phyloP scores from a whole-genome alignment of 352 stramenopile genomes.

The Phytophthora cactorum region DNA sequence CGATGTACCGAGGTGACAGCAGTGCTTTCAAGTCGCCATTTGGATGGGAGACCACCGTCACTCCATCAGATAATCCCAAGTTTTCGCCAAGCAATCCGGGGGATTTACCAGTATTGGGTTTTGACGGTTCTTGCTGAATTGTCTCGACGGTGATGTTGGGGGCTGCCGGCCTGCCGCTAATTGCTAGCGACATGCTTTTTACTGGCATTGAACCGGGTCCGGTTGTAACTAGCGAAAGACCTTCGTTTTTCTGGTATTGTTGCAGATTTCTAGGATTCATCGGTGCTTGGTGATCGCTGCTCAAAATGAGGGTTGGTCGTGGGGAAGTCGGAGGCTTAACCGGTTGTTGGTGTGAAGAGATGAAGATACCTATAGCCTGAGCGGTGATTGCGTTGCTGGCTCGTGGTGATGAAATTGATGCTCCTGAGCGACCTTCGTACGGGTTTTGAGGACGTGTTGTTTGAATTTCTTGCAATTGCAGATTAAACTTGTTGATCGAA shows the following conservation, averaged over 20 bases:
- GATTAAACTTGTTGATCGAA: conserved; percentile 21
- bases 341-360: conserved; percentile 21
- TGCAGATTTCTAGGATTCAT: conserved; percentile 8
- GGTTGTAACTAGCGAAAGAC: conserved; percentile 3
- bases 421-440: conserved; percentile 8
- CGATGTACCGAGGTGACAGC: conserved; percentile 30
- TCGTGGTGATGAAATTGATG: conserved; percentile 24
- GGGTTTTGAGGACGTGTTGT: conserved; percentile 20
- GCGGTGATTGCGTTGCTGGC: conserved; percentile 16
- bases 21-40: conserved; percentile 30
- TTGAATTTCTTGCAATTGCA: conserved; percentile 22
- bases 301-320: conserved; percentile 20
- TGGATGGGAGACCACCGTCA: background rate
- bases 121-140: conserved; percentile 15
- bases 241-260: conserved; percentile 17
- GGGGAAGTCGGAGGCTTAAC: conserved; percentile 19
- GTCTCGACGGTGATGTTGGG: conserved; percentile 4
- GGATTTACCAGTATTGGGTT: background rate
- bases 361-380: conserved; percentile 19
- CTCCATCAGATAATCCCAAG: background rate
- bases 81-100: background rate
- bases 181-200: conserved; percentile 7
- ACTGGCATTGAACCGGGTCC: background rate
- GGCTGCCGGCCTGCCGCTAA: conserved; percentile 24
- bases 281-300: conserved; percentile 17